These are phyloP conservation scores for Pterocarpus macrocarpus DNA, from an alignment of 306 rosid genomes.

Conservation along the genomic window DNA sequence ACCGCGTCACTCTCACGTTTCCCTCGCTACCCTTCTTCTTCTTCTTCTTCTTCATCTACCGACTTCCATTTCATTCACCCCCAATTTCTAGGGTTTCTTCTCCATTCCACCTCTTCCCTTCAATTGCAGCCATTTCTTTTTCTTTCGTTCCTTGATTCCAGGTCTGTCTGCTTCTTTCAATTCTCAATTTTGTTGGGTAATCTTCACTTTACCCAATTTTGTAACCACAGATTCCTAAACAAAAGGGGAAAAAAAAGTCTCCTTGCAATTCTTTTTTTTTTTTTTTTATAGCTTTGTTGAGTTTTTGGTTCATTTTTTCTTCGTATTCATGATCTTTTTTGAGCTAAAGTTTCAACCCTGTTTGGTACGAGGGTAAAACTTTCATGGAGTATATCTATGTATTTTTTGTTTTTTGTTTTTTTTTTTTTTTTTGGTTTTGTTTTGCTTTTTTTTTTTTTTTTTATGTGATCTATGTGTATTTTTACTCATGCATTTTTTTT, in stretches of 20 bases:
- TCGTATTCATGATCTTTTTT: not conserved
- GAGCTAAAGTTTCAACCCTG: conserved; percentile 17
- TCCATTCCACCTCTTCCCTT: not conserved
- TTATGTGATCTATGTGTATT: too few relatives aligned
- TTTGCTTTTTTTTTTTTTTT: too few relatives aligned
- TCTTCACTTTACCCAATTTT: not conserved
- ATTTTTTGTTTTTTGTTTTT: not conserved
- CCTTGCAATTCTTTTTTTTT: not conserved
- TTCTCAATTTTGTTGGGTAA: conserved; percentile 26
- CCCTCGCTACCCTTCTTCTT: not conserved
- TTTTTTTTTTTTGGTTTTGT: not conserved
- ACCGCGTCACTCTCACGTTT: not conserved
- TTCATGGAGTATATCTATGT: not conserved
- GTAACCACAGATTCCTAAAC: not conserved
- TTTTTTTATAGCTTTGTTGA: not conserved
- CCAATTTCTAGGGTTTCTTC: conserved; percentile 51
- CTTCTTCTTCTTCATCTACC: not conserved
- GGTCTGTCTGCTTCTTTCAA: conserved; percentile 33
- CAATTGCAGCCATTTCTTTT: not conserved
- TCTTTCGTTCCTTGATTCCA: not conserved
- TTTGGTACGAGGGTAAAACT: too few relatives aligned
- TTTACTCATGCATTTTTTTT: not conserved
- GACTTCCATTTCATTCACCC: not conserved
- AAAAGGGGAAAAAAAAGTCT: not conserved
- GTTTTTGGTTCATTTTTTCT: not conserved